Conservation (phyloP, 2,329 filamentous ascomycete species). For the Penicillium sp. region DNA sequence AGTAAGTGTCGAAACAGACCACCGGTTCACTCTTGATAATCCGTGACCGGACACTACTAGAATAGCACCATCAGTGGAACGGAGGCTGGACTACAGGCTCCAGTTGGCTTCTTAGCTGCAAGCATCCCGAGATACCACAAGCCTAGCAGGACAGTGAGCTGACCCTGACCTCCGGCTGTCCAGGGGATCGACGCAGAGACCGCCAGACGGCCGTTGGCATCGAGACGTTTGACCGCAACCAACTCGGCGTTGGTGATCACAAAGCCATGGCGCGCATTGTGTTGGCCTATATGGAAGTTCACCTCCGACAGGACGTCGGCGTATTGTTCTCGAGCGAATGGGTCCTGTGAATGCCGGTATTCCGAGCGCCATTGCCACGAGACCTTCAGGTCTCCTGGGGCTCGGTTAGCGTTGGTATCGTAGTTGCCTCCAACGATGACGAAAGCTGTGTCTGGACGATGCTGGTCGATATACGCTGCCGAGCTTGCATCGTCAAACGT, state of each 20-base stretch:
- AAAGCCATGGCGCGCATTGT: slow-evolving; percentile 12
- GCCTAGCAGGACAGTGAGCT: slow-evolving; percentile 8
- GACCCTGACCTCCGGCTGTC: slow-evolving; percentile 7
- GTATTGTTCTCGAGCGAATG: slow-evolving; percentile 6
- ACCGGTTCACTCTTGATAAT: too few relatives aligned
- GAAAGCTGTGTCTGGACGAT: background rate
- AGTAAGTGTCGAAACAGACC: too few relatives aligned
- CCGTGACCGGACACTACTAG: too few relatives aligned
- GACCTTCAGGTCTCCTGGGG: slow-evolving; percentile 14
- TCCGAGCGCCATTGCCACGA: slow-evolving; percentile 16
- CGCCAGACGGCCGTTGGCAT: slow-evolving; percentile 8
- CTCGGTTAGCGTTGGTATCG: slow-evolving; percentile 3
- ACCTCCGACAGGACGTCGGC: slow-evolving; percentile 13
- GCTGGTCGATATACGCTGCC: background rate
- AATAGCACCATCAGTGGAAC: too few relatives aligned
- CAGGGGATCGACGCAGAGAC: slow-evolving; percentile 9
- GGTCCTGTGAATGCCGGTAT: slow-evolving; percentile 2
- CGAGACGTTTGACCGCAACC: slow-evolving; percentile 12
- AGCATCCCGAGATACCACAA: slow-evolving; percentile 19
- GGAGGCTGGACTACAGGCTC: too few relatives aligned
- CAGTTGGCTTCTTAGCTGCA: slow-evolving; percentile 12
- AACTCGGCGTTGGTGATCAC: slow-evolving; percentile 12
- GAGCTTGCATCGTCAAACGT: background rate
- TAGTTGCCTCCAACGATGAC: background rate
- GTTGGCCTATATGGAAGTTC: slow-evolving; percentile 16